A percentile compares a stretch with the other conserved stretches of the same genome.
Evolutionary conservation across 1,284 basidiomycete genomes (phyloP).

Genomic region (Apiotrichum montevideense): DNA sequence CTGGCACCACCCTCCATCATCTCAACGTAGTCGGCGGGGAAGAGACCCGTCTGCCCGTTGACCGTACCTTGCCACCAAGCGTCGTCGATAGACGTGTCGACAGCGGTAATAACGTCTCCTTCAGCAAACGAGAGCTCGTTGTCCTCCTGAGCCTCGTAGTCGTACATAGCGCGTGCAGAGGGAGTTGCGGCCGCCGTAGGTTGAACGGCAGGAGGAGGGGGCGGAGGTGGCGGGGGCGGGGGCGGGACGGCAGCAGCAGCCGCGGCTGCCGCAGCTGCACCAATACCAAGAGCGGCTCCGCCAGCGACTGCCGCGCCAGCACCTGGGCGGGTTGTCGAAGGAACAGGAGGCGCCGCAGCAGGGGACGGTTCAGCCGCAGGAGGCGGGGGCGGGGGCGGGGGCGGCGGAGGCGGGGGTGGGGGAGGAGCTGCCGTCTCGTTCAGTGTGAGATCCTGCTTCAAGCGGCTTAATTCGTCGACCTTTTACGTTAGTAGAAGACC

Average conservation of each 20-base stretch:
- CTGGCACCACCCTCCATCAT: constrained; percentile 10
- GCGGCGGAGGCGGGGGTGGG: constrained; percentile 22
- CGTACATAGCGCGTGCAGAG: constrained; percentile 31
- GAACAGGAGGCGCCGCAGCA: neutral
- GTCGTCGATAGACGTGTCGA: constrained; percentile 50
- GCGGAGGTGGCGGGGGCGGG: constrained; percentile 32
- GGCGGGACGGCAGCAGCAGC: constrained; percentile 20
- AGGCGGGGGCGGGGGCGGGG: constrained; percentile 25
- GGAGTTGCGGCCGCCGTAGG: constrained; percentile 15
- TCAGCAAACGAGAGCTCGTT: constrained; percentile 81
- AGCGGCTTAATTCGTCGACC: constrained; percentile 38
- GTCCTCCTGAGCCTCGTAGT: constrained; percentile 76
- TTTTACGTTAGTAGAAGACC: constrained; percentile 17
- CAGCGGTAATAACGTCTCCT: constrained; percentile 65
- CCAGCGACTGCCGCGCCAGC: constrained; percentile 3
- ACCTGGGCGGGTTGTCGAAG: neutral
- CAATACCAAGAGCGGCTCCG: too few species aligned
- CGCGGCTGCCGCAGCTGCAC: neutral
- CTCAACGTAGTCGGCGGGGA: constrained; percentile 54
- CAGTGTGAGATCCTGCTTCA: constrained; percentile 41
- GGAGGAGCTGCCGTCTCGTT: constrained; percentile 29
- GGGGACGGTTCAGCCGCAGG: constrained; percentile 1
- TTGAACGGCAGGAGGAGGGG: constrained; percentile 25
- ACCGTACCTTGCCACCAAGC: constrained; percentile 85
- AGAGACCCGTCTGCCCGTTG: constrained; percentile 64